These are phyloP conservation scores for Epichloe sibirici DNA, from an alignment of 2,329 filamentous ascomycete genomes.

Conservation along the genomic window DNA sequence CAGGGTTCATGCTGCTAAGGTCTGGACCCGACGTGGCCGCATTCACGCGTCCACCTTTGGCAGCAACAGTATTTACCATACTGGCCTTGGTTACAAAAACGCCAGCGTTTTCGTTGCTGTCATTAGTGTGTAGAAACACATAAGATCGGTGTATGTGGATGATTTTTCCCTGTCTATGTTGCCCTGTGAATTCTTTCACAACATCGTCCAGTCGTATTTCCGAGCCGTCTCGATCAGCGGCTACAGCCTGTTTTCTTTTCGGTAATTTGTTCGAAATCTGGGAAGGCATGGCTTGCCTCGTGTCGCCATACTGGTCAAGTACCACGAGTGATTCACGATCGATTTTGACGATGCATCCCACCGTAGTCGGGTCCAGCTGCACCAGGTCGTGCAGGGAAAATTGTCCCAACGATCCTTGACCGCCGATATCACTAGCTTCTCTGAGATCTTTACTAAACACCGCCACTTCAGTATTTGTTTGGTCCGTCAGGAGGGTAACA, in stretches of 20 bases:
- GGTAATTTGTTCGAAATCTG: constrained; percentile 86
- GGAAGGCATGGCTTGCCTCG: constrained; percentile 72
- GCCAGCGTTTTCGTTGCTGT: constrained; percentile 73
- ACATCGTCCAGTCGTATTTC: constrained; percentile 88
- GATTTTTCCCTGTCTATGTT: constrained; percentile 76
- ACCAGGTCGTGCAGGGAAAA: constrained; percentile 90
- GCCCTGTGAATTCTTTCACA: constrained; percentile 79
- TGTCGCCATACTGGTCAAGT: constrained; percentile 79
- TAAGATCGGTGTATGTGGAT: constrained; percentile 90
- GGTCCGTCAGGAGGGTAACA: constrained; percentile 86
- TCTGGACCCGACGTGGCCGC: constrained; percentile 55
- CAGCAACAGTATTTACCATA: constrained; percentile 83
- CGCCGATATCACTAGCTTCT: constrained; percentile 84
- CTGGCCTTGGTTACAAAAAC: constrained; percentile 79
- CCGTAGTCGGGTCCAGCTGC: constrained; percentile 83
- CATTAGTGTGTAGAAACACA: constrained; percentile 78
- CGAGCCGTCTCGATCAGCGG: constrained; percentile 83
- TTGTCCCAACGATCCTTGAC: constrained; percentile 71
- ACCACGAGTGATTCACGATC: constrained; percentile 86
- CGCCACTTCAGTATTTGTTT: constrained; percentile 84
- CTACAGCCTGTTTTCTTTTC: constrained; percentile 70
- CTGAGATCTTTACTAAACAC: constrained; percentile 96
- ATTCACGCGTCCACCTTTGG: constrained; percentile 75
- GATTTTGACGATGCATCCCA: constrained; percentile 88
- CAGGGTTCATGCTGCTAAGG: constrained; percentile 84